A percentile compares a stretch with the other conserved stretches of the same genome.
Conservation (phyloP, 202 grass and related monocot species). For the Brachypodium distachyon region DNA sequence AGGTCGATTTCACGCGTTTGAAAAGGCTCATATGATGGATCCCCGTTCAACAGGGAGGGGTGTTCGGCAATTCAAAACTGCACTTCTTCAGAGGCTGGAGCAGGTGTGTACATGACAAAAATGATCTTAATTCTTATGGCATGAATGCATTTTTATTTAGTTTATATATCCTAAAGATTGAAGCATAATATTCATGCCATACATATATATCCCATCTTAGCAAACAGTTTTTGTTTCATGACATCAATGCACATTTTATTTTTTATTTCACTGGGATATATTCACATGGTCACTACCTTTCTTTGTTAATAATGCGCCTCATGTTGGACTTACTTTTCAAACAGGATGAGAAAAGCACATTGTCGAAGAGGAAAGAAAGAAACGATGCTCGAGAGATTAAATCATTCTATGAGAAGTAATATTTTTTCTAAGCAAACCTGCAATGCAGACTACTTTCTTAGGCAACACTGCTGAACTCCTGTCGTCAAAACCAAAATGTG, state of each 20-base stretch:
- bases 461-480: neutral
- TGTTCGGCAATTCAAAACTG: constrained; percentile 81
- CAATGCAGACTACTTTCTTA: constrained; percentile 8
- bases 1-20: constrained; percentile 95
- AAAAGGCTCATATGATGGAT: constrained; percentile 75
- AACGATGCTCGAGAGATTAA: constrained; percentile 76
- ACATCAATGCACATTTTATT: neutral
- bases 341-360: constrained; percentile 64
- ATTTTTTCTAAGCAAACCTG: constrained; percentile 2
- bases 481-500: neutral
- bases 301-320: neutral
- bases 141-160: constrained; percentile 1
- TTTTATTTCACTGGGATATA: neutral
- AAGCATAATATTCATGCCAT: neutral
- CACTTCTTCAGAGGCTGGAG: constrained; percentile 82
- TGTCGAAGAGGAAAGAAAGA: constrained; percentile 50
- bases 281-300: neutral
- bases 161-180: neutral
- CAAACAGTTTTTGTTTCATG: neutral
- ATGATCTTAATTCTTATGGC: neutral
- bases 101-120: constrained; percentile 39
- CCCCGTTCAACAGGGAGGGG: constrained; percentile 58
- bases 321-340: constrained; percentile 23
- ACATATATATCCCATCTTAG: constrained; percentile 4
- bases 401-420: constrained; percentile 68